Base-by-base conservation (phyloP, 1,284 basidiomycete genomes). In the Macrocystidia cucumis region DNA sequence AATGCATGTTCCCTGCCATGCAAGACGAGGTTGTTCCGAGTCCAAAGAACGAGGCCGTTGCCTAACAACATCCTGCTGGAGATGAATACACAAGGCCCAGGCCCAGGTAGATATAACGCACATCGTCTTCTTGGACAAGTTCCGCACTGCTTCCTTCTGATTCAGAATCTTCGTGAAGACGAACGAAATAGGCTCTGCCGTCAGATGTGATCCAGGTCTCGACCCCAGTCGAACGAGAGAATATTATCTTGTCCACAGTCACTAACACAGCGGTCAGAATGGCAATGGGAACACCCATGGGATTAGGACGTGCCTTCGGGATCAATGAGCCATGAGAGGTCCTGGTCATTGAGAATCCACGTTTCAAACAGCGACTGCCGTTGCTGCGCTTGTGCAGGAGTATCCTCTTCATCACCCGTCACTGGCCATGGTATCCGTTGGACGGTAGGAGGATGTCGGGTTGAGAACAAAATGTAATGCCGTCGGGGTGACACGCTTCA, bases 201-300 rank as follows among this genome's bases (percentile, higher is more conserved):
- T 89, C 85, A 2, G 84, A 86, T 1, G 85, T 85, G 31, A 86
- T 72, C 85, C 86, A 89, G 0, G 76, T 75, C 54, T 89, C 86
- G 9, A 78, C 70, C 13, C 73, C 74, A 21, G 73, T 71, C 4
- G 62, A 50, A 31, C 72, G 67, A 33, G 74, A 74, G 44, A 75
- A 63, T 19, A 67, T 49, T 16, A 89, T 78, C 39, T 74, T 67
- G 6, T 56, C 56, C 20, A 88, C 65, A 18, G 67, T 64, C 4
- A 85, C 85, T 86, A 41, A 6, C 29, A 9, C 3, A 7, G 3
- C 1, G 23, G n/a, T n/a, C 26, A 0, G 29, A 16, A 11, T 37
- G 21, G 17, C 7, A n/a, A 14, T 22, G 11, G 17, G 22, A 33
- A 21, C 19, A 33, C 7, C 37, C 27, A 36, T 26, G 23, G 19